phyloP scores from a whole-genome alignment of 371 early-diverging fungal species.

The Mucor sp. region DNA sequence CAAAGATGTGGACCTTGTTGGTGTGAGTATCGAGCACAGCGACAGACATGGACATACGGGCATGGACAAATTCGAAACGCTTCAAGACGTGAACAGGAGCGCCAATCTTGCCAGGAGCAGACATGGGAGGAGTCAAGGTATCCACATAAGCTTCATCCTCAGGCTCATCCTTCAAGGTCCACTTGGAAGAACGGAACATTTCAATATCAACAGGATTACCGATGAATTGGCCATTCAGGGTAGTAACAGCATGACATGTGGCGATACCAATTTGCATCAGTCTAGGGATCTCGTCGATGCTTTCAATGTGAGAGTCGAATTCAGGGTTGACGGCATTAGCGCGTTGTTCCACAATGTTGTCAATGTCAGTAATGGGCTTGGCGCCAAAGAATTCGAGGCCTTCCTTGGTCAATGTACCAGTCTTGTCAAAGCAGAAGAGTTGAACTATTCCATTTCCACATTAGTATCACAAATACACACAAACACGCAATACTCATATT shows the following conservation, averaged over 20 bases:
- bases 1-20: slow-evolving; percentile 65
- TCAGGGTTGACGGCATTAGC: slow-evolving; percentile 10
- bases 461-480: neutral
- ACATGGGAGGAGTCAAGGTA: slow-evolving; percentile 37
- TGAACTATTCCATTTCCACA: slow-evolving; percentile 56
- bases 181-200: slow-evolving; percentile 81
- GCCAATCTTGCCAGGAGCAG: slow-evolving; percentile 14
- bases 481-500: neutral
- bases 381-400: slow-evolving; percentile 64
- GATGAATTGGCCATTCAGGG: slow-evolving; percentile 71
- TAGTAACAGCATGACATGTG: slow-evolving; percentile 82
- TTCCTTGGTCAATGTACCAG: slow-evolving; percentile 68
- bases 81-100: slow-evolving; percentile 58
- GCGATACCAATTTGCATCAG: slow-evolving; percentile 67
- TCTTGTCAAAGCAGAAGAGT: slow-evolving; percentile 85
- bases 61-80: slow-evolving; percentile 87
- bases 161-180: slow-evolving; percentile 33
- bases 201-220: slow-evolving; percentile 91
- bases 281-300: slow-evolving; percentile 36
- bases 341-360: slow-evolving; percentile 33
- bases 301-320: slow-evolving; percentile 34
- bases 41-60: slow-evolving; percentile 86
- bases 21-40: slow-evolving; percentile 64
- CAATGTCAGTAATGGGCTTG: slow-evolving; percentile 29
- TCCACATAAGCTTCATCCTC: slow-evolving; percentile 39